Percentiles rank a stretch among this genome's conserved stretches.
Evolutionary conservation across 2,329 filamentous ascomycete genomes (phyloP).

Genomic region (Sporothrix luriei): DNA sequence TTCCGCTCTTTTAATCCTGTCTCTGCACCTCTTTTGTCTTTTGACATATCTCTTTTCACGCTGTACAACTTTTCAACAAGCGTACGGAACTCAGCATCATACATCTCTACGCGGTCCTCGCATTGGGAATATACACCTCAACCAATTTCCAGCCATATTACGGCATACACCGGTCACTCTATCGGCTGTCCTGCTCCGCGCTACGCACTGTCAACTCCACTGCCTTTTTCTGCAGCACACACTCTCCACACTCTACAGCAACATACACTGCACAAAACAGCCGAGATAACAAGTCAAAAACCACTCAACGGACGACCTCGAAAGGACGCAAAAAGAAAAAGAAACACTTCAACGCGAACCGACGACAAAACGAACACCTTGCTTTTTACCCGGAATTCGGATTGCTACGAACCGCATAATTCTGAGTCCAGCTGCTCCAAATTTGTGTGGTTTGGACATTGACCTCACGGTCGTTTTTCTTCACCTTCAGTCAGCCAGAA

Average conservation of each 20-base stretch:
- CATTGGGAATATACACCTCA: neutral
- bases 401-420: neutral
- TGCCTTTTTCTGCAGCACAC: neutral
- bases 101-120: neutral
- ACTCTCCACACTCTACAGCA: constrained; percentile 17
- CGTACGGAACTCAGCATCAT: neutral
- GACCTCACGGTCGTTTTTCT: neutral
- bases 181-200: constrained; percentile 27
- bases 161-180: neutral
- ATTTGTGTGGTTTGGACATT: neutral
- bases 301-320: neutral
- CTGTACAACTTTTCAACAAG: neutral
- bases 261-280: neutral
- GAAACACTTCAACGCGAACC: neutral
- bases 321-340: neutral
- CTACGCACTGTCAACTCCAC: neutral
- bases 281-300: neutral
- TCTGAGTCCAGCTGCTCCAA: neutral
- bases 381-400: neutral
- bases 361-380: constrained; percentile 12
- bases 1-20: neutral
- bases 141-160: constrained; percentile 14
- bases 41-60: neutral
- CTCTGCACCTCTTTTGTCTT: neutral
- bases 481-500: neutral